Percentiles rank a stretch among this genome's conserved stretches.
Conservation (phyloP, 306 rosid species). For the Begonia loranthoides region DNA sequence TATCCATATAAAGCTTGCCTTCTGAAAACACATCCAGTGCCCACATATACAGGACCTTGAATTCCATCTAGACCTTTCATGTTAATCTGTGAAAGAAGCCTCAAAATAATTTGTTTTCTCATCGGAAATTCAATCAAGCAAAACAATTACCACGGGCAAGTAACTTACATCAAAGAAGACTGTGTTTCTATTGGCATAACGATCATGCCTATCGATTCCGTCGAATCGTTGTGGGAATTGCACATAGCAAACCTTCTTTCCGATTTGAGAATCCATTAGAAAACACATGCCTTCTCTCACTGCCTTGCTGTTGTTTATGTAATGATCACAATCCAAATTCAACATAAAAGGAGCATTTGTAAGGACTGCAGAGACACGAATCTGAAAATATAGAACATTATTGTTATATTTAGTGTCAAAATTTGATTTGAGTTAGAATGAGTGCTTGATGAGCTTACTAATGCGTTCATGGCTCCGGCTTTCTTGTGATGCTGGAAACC, state of each 20-base stretch:
- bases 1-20: slow-evolving; percentile 93
- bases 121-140: slow-evolving; percentile 1
- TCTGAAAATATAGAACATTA: slow-evolving; percentile 27
- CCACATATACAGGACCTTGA: slow-evolving; percentile 95
- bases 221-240: slow-evolving; percentile 93
- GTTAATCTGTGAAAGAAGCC: slow-evolving; percentile 53
- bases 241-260: slow-evolving; percentile 69
- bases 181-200: slow-evolving; percentile 89
- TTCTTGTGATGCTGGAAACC: slow-evolving; percentile 92
- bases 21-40: slow-evolving; percentile 94
- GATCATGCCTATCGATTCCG: slow-evolving; percentile 75
- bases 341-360: slow-evolving; percentile 88
- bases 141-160: slow-evolving; percentile 1
- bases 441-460: slow-evolving; percentile 34
- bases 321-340: slow-evolving; percentile 94
- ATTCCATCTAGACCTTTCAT: slow-evolving; percentile 95
- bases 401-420: not conserved
- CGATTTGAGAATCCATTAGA: slow-evolving; percentile 85
- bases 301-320: slow-evolving; percentile 74
- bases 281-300: slow-evolving; percentile 92
- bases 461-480: slow-evolving; percentile 95
- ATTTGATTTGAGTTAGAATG: slow-evolving; percentile 6
- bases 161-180: slow-evolving; percentile 72
- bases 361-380: slow-evolving; percentile 85
- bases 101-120: slow-evolving; percentile 4